These are phyloP conservation scores for Pythium biforme DNA, from an alignment of 352 stramenopile species.

Conservation along the genomic window DNA sequence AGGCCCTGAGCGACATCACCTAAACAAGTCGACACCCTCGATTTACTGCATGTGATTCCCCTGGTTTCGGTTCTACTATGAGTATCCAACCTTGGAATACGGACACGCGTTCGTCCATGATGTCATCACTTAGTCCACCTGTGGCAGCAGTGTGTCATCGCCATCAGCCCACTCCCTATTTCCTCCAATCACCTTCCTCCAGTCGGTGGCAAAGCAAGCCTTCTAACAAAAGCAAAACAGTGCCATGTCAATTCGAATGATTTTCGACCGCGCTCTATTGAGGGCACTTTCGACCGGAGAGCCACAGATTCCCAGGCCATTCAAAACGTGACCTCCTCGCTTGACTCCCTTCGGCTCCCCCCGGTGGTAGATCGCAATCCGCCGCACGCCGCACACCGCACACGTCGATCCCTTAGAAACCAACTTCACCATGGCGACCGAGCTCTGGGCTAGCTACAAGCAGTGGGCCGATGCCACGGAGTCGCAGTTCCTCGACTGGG, in stretches of 20 bases:
- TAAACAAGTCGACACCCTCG: not conserved
- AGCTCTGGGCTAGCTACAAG: constrained; percentile 25
- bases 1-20: not conserved
- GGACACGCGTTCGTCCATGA: constrained; percentile 7
- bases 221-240: not conserved
- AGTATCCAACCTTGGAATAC: not conserved
- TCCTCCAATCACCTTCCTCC: not conserved
- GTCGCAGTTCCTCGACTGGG: constrained; percentile 45
- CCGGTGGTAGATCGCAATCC: constrained; percentile 8
- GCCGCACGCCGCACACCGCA: not conserved
- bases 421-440: constrained; percentile 29
- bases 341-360: too few relatives aligned
- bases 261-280: constrained; percentile 3
- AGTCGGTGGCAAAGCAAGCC: constrained; percentile 4
- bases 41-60: not conserved
- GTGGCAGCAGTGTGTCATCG: not conserved
- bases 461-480: constrained; percentile 58
- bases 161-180: not conserved
- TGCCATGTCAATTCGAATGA: constrained; percentile 1
- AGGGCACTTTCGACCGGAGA: not conserved
- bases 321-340: not conserved
- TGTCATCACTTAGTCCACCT: not conserved
- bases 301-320: constrained; percentile 7
- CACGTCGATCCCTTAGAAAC: not conserved
- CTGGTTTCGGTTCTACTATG: not conserved